Conservation (phyloP, 2,329 filamentous ascomycete genomes). For the Fusarium papillatum region DNA sequence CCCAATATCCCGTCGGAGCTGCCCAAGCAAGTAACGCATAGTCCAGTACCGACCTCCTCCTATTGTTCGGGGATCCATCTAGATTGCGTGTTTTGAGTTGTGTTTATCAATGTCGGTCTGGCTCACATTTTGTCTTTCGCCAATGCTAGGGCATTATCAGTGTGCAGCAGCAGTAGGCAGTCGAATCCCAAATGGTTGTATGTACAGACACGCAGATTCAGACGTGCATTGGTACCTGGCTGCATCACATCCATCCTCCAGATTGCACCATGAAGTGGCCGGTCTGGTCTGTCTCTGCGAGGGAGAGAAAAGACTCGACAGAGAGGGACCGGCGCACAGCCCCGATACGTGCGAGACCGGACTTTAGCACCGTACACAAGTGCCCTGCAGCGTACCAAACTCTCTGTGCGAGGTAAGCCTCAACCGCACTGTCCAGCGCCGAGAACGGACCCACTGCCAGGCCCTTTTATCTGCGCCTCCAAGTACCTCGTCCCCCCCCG, state of each 20-base stretch:
- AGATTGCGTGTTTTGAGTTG: neutral
- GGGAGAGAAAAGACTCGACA: slow-evolving; percentile 4
- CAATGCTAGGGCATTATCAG: slow-evolving; percentile 6
- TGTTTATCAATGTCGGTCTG: slow-evolving; percentile 32
- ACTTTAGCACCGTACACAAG: slow-evolving; percentile 13
- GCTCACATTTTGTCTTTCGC: slow-evolving; percentile 9
- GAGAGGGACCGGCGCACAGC: slow-evolving; percentile 8
- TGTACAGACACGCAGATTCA: slow-evolving; percentile 7
- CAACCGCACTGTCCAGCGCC: slow-evolving; percentile 37
- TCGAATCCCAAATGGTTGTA: neutral
- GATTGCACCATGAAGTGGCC: slow-evolving; percentile 17
- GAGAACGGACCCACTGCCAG: slow-evolving; percentile 28
- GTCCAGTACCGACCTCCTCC: neutral
- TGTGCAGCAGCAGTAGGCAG: neutral
- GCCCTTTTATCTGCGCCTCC: slow-evolving; percentile 9
- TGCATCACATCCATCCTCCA: slow-evolving; percentile 7
- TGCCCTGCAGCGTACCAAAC: too few species aligned
- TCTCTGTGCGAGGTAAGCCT: slow-evolving; percentile 13
- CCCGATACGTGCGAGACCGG: slow-evolving; percentile 24
- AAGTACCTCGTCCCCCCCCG: slow-evolving; percentile 12
- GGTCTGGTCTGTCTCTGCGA: slow-evolving; percentile 20
- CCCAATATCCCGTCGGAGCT: neutral
- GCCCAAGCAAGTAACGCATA: neutral
- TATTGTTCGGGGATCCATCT: neutral
- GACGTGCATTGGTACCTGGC: slow-evolving; percentile 18